These are phyloP conservation scores for Macrolepiota dolichaula DNA, from an alignment of 768 basidiomycete species.

Conservation along the genomic window DNA sequence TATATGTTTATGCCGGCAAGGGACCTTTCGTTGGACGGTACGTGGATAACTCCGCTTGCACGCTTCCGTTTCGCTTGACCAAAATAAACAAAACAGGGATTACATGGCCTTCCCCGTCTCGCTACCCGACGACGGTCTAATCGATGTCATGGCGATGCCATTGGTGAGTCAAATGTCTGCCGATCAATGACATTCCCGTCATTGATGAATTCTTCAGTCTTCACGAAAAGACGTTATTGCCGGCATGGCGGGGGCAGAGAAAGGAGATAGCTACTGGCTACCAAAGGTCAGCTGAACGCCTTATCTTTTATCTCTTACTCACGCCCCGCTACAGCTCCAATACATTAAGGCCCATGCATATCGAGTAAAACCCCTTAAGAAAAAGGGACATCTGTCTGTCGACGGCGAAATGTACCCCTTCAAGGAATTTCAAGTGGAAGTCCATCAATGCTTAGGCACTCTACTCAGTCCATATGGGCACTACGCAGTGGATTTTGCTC, in stretches of 20 bases:
- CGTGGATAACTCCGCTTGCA: conserved; percentile 9
- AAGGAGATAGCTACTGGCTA: conserved; percentile 62
- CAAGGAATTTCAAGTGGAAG: conserved; percentile 74
- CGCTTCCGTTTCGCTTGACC: neutral
- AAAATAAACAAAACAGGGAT: conserved; percentile 41
- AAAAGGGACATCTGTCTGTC: conserved; percentile 57
- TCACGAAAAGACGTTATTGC: conserved; percentile 48
- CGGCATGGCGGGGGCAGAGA: conserved; percentile 57
- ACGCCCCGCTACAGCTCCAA: conserved; percentile 41
- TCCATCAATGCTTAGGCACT: conserved; percentile 63
- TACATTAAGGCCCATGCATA: conserved; percentile 77
- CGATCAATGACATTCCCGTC: neutral
- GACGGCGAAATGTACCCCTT: conserved; percentile 81
- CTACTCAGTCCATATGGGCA: conserved; percentile 60
- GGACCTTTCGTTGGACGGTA: conserved; percentile 73
- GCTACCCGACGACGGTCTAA: conserved; percentile 71
- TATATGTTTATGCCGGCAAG: conserved; percentile 75
- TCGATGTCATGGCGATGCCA: conserved; percentile 69
- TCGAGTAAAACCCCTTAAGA: conserved; percentile 57
- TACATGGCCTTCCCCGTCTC: conserved; percentile 85
- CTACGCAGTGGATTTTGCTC: conserved; percentile 55
- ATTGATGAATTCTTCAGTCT: conserved; percentile 27
- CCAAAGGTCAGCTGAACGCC: conserved; percentile 40
- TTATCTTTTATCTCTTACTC: neutral
- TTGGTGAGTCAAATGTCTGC: conserved; percentile 38